Base-by-base conservation (phyloP, 495 filamentous ascomycete species). In the Penicillium longicatenatum region DNA sequence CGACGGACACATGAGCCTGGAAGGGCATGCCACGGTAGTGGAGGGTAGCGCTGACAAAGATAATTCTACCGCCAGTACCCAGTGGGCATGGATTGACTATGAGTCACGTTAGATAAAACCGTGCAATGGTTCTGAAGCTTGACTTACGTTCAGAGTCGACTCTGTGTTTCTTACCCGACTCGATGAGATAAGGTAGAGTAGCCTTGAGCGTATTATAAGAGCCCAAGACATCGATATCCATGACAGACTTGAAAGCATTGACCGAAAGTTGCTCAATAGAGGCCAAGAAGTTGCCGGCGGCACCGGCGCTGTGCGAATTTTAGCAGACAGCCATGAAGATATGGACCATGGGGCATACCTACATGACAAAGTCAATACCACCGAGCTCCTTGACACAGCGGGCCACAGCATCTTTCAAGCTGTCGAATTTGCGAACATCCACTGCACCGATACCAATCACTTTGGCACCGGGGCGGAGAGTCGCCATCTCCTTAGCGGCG, bases 201-300 rank as follows among this genome's bases (percentile, higher is more conserved):
- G 94, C 93, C 76, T 98, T 98, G 61, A 96, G 80, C 7, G 91
- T 97, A 73, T 98, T 95, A 72, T 88, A 98, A 5, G 90, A 94
- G 26, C 94, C 94, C 26, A 97, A 71, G 1, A 96, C 86, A 68
- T 98, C 94, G 65, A 98, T 98, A 45, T 98, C 94, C 60, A 98
- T 92, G 41, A 98, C 94, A 0, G 90, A 80, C 71, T 92, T 96
- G 84, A 98, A 97, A 17, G 90, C 94, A 67, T 97, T 97, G 44
- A 88, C 73, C 2, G 84, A 89, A 4, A 97, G 82, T 56, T 88
- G 87, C 21, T 86, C 77, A 62, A 98, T 90, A 1, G 93, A 88
- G 6, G 93, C 88, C 21, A 98, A 82, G 79, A 98, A 98, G 73
- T 98, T 98, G 33, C 94, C 94, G 12, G 94, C 94, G 29, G 94